A percentile compares a stretch with the other conserved stretches of the same genome.
Conservation (phyloP, 805 yeast genomes). For the Ogataea trehalophila region DNA sequence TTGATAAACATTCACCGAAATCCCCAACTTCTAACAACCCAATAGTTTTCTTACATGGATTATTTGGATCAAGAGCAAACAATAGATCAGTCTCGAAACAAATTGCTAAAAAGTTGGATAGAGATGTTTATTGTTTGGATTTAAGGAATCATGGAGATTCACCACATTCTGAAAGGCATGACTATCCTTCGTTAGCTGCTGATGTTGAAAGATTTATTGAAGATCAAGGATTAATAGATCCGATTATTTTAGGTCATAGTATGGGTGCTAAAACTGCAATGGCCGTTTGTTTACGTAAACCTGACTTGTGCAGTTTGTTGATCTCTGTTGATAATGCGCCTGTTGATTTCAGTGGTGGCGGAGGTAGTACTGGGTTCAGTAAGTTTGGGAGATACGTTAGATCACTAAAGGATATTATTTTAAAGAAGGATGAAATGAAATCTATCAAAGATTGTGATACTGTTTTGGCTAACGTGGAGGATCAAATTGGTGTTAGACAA, state of each 20-base stretch:
- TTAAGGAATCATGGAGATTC: conserved; percentile 91
- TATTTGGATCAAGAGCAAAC: conserved; percentile 81
- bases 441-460: conserved; percentile 64
- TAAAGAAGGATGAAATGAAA: conserved; percentile 38
- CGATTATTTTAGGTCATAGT: conserved; percentile 73
- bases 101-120: conserved; percentile 39
- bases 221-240: conserved; percentile 39
- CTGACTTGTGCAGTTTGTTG: conserved; percentile 54
- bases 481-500: conserved; percentile 57
- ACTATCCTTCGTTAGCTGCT: conserved; percentile 75
- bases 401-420: conserved; percentile 49
- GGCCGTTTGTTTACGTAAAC: conserved; percentile 73
- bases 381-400: conserved; percentile 65
- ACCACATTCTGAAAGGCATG: conserved; percentile 68
- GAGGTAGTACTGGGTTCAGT: conserved; percentile 25
- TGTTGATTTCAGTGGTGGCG: conserved; percentile 49
- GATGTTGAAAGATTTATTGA: conserved; percentile 75
- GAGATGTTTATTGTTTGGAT: conserved; percentile 69
- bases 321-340: conserved; percentile 92
- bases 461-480: conserved; percentile 58
- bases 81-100: conserved; percentile 73
- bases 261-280: conserved; percentile 95
- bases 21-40: conserved; percentile 38
- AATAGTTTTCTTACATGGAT: conserved; percentile 77
- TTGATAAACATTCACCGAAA: conserved; percentile 36